Percentiles rank a stretch among this genome's conserved stretches.
Evolutionary conservation across 192 early-diverging fungal species (phyloP).

Genomic region (Coemansia sp.): DNA sequence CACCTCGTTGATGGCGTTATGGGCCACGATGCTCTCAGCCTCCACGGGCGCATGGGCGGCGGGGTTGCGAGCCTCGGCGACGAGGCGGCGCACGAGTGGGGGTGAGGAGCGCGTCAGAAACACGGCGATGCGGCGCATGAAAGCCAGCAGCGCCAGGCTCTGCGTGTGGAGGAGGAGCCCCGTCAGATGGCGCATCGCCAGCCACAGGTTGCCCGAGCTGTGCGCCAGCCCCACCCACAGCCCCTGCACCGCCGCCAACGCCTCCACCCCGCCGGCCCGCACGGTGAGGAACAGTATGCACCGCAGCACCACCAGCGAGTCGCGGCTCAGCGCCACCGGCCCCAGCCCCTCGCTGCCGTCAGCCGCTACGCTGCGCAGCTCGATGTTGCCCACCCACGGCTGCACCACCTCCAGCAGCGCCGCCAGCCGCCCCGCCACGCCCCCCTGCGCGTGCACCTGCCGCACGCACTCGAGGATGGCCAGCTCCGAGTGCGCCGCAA

Average conservation of each 20-base stretch:
- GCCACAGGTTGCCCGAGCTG: constrained; percentile 23
- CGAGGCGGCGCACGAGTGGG: constrained; percentile 25
- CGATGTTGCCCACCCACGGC: constrained; percentile 46
- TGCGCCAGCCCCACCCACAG: constrained; percentile 38
- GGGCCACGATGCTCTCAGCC: constrained; percentile 1
- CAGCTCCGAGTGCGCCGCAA: constrained; percentile 19
- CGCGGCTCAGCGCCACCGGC: constrained; percentile 27
- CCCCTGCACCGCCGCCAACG: constrained; percentile 27
- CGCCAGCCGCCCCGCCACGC: not conserved
- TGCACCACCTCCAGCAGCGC: constrained; percentile 11
- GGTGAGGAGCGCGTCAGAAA: constrained; percentile 39
- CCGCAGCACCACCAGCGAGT: constrained; percentile 42
- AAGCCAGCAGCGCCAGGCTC: constrained; percentile 27
- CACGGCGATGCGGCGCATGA: constrained; percentile 41
- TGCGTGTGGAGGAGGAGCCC: constrained; percentile 20
- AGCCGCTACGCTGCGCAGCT: constrained; percentile 9
- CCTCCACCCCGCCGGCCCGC: constrained; percentile 7
- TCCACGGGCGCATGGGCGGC: constrained; percentile 23
- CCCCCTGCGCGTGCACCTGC: constrained; percentile 33
- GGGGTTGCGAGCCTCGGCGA: constrained; percentile 25
- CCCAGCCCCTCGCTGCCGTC: not conserved
- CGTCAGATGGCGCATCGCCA: constrained; percentile 33
- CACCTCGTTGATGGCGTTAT: constrained; percentile 10
- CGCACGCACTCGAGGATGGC: constrained; percentile 38
- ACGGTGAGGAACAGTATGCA: constrained; percentile 47